A percentile compares a stretch with the other conserved stretches of the same genome.
phyloP scores from a whole-genome alignment of 176 grass and related monocot genomes.

The barley (Hordeum vulgare) region MorexV3_pseudomolecules_assembly NC_058520.1:361720014-361720513 shows the following conservation, averaged over 20 bases:
- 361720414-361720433: conserved; percentile 36
- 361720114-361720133: background rate
- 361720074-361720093: background rate
- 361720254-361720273: background rate
- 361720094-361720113: background rate
- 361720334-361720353: conserved; percentile 28
- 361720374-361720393: conserved; percentile 16
- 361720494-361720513: conserved; percentile 1
- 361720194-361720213: background rate
- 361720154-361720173: background rate
- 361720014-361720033: background rate
- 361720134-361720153: background rate
- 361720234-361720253: background rate
- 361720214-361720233: background rate
- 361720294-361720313: background rate
- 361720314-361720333: background rate
- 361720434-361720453: background rate
- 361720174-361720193: background rate
- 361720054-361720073: background rate
- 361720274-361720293: conserved; percentile 33
- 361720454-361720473: background rate
- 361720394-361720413: background rate
- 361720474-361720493: background rate
- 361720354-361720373: background rate
- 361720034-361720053: background rate